Evolutionary conservation across 2,329 filamentous ascomycete species (phyloP).

Genomic region (Rutstroemia sp.): DNA sequence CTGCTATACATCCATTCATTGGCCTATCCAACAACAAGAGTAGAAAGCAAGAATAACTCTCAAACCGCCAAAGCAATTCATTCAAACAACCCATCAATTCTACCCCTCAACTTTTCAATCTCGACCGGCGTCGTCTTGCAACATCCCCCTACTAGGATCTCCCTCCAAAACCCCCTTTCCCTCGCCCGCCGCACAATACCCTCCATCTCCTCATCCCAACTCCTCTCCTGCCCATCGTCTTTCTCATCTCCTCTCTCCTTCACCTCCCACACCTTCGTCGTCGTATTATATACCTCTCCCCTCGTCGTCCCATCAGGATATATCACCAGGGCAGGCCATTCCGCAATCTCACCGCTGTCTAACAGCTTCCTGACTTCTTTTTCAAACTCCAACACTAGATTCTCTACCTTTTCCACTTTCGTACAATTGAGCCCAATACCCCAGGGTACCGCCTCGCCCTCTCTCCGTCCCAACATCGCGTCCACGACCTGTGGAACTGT

Average conservation of each 20-base stretch:
- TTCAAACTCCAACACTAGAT: conserved; percentile 48
- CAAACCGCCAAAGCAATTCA: not conserved
- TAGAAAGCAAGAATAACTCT: no score
- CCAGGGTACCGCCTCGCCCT: conserved; percentile 38
- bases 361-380: conserved; percentile 36
- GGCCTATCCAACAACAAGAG: no score
- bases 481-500: conserved; percentile 35
- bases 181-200: conserved; percentile 28
- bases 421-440: conserved; percentile 64
- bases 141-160: conserved; percentile 38
- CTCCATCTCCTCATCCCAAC: conserved; percentile 33
- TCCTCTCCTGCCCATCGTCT: conserved; percentile 11
- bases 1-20: no score
- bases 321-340: conserved; percentile 49
- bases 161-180: conserved; percentile 20
- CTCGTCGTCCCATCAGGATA: conserved; percentile 63
- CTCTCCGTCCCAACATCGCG: conserved; percentile 28
- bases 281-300: conserved; percentile 59
- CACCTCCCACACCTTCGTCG: conserved; percentile 51
- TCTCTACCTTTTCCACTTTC: conserved; percentile 54
- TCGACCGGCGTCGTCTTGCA: conserved; percentile 35
- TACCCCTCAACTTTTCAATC: conserved; percentile 22
- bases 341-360: conserved; percentile 31
- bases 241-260: conserved; percentile 26
- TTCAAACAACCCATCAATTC: conserved; percentile 16